phyloP scores from a whole-genome alignment of 768 basidiomycete genomes.

The Naganishia antarctica region DNA sequence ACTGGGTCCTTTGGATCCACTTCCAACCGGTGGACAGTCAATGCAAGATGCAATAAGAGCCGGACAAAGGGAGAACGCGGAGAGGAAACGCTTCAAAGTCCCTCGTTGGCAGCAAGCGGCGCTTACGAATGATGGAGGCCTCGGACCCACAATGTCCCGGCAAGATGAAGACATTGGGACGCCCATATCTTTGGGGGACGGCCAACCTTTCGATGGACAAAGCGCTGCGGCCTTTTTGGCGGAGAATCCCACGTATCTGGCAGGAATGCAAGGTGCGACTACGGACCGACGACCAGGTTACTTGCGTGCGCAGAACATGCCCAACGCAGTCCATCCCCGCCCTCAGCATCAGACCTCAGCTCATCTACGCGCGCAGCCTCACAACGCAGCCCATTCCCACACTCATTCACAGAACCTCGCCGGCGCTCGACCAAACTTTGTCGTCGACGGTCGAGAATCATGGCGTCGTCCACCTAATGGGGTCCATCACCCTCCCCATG shows the following conservation, averaged over 20 bases:
- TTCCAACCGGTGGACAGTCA: not conserved
- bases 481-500: not conserved
- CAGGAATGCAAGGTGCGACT: constrained; percentile 12
- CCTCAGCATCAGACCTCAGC: not conserved
- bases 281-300: constrained; percentile 6
- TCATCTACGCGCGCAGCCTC: not conserved
- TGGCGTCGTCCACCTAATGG: constrained; percentile 10
- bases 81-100: not conserved
- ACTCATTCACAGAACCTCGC: not conserved
- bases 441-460: not conserved
- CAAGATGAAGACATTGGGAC: constrained; percentile 1
- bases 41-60: not conserved
- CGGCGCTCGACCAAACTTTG: not conserved
- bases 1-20: not conserved
- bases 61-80: not conserved
- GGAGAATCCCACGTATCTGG: not conserved
- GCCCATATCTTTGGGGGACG: not conserved
- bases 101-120: not conserved
- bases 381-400: too few relatives aligned
- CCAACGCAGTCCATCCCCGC: not conserved
- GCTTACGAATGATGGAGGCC: not conserved
- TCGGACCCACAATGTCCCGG: not conserved
- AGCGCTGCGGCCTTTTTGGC: not conserved
- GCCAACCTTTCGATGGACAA: not conserved
- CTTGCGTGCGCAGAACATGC: constrained; percentile 13